Evolutionary conservation across 345 rosid species (phyloP), one percentile per base, ranked within the genome.

Genomic region (Passiflora organensis): DNA sequence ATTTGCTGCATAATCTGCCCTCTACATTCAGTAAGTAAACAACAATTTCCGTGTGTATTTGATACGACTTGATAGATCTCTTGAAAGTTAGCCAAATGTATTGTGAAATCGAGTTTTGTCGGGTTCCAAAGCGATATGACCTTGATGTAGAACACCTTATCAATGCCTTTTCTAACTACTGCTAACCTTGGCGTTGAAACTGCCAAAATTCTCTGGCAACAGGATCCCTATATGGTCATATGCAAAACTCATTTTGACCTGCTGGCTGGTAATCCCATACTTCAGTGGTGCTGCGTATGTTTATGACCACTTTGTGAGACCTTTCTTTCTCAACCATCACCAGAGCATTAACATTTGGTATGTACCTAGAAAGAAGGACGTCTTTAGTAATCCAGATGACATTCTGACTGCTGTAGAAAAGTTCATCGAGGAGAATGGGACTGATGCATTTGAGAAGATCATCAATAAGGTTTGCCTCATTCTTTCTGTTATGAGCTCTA

Each of bases 211-310:
- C n/a, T 28, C 5, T 28, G 34, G 3, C 34, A 55, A 53, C 80
- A 93, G 99, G 99, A 64, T 93, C 65, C 99, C 97, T 0, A 61
- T 93, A 34, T 93, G 96, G 97, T 72, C 95, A 8, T 83, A 82
- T 58, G 67, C 71, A 2, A 93, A 86, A 86, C 90, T 93, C 65
- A 67, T 86, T 47, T 52, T 86, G 68, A 89, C 95, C 50, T 86
- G 96, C 72, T 93, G 99, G 99, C 76, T 93, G 59, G 99, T 86
- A 36, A 82, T 93, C 25, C 97, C 99, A 0, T 80, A 93, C 77
- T 93, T 93, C 78, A 89, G 85, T 13, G 97, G 99, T 16, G 97
- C 99, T 68, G 85, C 99, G 28, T 85, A 85, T 61, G 95, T 89
- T 17, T 93, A 93, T 56, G 89, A 89, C 54, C 94, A 86, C 67